Conservation (phyloP, 192 early-diverging fungal species). For the Jimgerdemannia lactiflua region DNA sequence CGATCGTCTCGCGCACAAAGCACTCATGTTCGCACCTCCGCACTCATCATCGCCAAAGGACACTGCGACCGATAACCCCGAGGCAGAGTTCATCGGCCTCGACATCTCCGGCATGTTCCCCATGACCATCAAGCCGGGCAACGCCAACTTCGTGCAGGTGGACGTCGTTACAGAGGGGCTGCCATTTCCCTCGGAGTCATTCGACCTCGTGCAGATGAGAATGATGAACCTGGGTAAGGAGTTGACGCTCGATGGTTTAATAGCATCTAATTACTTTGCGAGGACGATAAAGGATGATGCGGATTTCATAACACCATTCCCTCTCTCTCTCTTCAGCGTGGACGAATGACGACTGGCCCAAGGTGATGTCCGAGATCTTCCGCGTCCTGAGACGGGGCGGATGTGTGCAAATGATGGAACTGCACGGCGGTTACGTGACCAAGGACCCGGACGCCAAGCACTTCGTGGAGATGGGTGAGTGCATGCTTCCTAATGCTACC, state of each 20-base stretch:
- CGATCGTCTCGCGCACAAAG: not conserved
- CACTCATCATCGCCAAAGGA: constrained; percentile 3
- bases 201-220: constrained; percentile 13
- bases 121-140: constrained; percentile 7
- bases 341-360: constrained; percentile 8
- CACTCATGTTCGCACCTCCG: not conserved
- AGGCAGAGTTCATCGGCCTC: constrained; percentile 10
- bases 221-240: not conserved
- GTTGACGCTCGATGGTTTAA: too few species aligned
- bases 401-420: constrained; percentile 12
- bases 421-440: not conserved
- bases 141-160: constrained; percentile 13
- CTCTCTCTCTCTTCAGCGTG: not conserved
- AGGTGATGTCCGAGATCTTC: constrained; percentile 4
- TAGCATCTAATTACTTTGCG: too few species aligned
- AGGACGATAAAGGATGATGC: not conserved
- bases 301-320: not conserved
- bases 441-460: not conserved
- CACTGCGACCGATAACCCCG: constrained; percentile 18
- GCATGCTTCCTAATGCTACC: not conserved
- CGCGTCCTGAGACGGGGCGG: constrained; percentile 24
- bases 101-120: constrained; percentile 18
- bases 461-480: not conserved
- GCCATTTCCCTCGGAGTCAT: constrained; percentile 17
- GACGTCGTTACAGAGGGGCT: constrained; percentile 14